Evolutionary conservation across 106 monocot genomes (phyloP), one percentile per base, ranked within the genome.

Genomic region (Dendrobium nobile): DNA sequence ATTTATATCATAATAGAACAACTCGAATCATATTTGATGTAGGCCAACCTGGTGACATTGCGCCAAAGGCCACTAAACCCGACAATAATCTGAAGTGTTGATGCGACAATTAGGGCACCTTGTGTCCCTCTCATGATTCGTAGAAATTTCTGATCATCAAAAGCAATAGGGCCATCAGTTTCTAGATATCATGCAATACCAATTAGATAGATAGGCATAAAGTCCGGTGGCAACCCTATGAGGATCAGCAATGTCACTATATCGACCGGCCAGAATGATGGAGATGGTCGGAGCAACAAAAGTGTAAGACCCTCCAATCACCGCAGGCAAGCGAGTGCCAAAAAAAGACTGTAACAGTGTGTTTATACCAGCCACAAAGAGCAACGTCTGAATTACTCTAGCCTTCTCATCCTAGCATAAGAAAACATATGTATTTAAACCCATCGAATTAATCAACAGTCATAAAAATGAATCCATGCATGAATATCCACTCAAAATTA

Each of bases 11-110:
- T 31, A 70, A 70, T 37, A 4, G 13, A 24, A 20, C 44, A 19
- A 17, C 17, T 13, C 15, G 7, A 48, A 28, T 16, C 47, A n/a
- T 41, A 61, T 19, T 10, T 4, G 41, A 67, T 44, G 17, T 40
- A 68, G 44, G 67, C 59, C 4, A 81, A 98, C 97, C 98, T 93
- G 1, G 98, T 91, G 41, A 99, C 98, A 78, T 95, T 99, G 17
- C 92, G 89, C 98, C 98, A 99, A 54, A 99, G 92, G 51, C 98
- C 98, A 82, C 98, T 99, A 80, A 99, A 99, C 7, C 98, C 95
- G 17, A 95, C 56, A 40, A 99, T 91, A 18, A 95, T 99, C 70
- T 93, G 98, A 73, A 99, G 86, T 4, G 98, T 89, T 18, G 98
- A 99, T 72, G 95, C 98, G 73, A 93, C 95, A 82, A 99, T 99